These are phyloP conservation scores for Nyssa sinensis DNA, from an alignment of 148 eudicot species.

Conservation along the genomic window DNA sequence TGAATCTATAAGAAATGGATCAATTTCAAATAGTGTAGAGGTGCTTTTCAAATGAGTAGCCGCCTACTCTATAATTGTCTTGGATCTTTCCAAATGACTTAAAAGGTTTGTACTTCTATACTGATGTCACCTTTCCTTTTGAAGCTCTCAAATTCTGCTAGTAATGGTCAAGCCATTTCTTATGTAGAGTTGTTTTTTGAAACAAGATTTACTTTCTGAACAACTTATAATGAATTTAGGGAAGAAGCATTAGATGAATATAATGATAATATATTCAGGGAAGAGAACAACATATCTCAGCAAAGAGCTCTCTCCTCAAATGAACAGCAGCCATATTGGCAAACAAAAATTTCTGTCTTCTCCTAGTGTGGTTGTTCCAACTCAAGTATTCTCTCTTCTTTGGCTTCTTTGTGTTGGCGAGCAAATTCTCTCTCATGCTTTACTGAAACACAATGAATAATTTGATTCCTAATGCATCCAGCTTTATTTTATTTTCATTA, in stretches of 20 bases:
- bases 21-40: neutral
- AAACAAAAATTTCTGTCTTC: neutral
- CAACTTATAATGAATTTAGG: too few species aligned
- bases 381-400: too few species aligned
- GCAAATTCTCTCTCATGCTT: neutral
- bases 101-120: neutral
- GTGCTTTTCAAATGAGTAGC: neutral
- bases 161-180: neutral
- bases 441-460: neutral
- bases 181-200: too few species aligned
- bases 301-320: too few species aligned
- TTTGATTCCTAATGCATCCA: neutral
- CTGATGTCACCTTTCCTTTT: neutral
- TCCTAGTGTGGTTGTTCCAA: neutral
- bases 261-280: neutral
- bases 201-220: neutral
- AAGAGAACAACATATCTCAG: neutral
- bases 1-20: neutral
- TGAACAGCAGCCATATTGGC: too few species aligned
- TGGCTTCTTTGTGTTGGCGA: neutral
- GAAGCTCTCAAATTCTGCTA: neutral
- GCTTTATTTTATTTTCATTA: neutral
- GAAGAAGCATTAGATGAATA: too few species aligned
- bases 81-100: neutral
- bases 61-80: neutral